Percentiles rank a stretch among this genome's conserved stretches.
Conservation (phyloP, 1,284 basidiomycete genomes). For the Heliocybe sulcata region DNA sequence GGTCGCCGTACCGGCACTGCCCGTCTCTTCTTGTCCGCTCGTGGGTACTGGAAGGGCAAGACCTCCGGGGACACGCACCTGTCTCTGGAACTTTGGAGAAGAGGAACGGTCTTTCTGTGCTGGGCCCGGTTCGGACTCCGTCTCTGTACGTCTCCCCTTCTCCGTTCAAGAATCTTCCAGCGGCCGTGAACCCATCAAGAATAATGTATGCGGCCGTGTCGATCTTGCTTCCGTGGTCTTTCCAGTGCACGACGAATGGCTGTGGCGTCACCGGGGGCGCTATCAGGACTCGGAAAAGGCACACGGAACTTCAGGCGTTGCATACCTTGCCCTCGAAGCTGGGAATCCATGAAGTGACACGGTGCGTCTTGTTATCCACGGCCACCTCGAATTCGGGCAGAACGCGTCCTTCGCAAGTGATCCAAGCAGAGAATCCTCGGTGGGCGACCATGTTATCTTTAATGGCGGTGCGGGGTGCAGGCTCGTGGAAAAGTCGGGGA, state of each 20-base stretch:
- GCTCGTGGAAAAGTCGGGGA: background rate
- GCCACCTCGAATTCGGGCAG: constrained; percentile 46
- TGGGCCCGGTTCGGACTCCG: constrained; percentile 35
- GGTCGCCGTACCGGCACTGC: background rate
- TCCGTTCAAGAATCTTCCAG: constrained; percentile 47
- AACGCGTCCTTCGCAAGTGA: constrained; percentile 37
- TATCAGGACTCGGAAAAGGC: background rate
- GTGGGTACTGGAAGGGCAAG: background rate
- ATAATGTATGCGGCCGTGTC: constrained; percentile 44
- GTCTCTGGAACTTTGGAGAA: constrained; percentile 32
- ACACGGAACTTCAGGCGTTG: background rate
- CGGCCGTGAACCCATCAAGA: constrained; percentile 44
- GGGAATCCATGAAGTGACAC: constrained; percentile 59
- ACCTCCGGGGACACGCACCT: constrained; percentile 9
- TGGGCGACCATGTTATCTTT: constrained; percentile 17
- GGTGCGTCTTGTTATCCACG: constrained; percentile 32
- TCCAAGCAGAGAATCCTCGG: constrained; percentile 61
- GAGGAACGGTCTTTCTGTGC: constrained; percentile 42
- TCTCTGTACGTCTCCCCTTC: constrained; percentile 34
- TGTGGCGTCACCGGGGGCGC: constrained; percentile 14
- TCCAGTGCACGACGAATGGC: constrained; percentile 49
- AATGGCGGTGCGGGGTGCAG: background rate
- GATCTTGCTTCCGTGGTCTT: constrained; percentile 36
- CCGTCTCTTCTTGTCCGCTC: background rate
- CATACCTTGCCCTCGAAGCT: constrained; percentile 46